phyloP scores from a whole-genome alignment of 495 filamentous ascomycete species.

The Penicillium subrubescens region DNA sequence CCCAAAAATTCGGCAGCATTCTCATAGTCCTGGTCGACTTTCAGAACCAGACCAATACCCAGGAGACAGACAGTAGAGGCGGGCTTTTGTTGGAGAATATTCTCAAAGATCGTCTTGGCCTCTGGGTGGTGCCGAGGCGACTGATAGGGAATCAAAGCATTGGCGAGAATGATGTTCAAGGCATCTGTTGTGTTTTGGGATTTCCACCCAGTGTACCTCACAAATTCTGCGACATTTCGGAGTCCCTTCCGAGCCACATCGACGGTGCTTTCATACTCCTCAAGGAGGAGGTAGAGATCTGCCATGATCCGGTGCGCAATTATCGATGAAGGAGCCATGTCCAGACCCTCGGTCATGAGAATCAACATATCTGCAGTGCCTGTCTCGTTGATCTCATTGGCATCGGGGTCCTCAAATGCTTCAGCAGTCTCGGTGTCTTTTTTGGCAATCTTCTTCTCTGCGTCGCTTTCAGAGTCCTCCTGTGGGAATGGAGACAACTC shows the following conservation, averaged over 20 bases:
- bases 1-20: constrained; percentile 77
- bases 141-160: constrained; percentile 82
- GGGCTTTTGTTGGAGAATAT: constrained; percentile 70
- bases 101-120: constrained; percentile 79
- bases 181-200: constrained; percentile 71
- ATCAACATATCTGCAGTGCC: constrained; percentile 73
- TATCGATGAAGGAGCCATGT: constrained; percentile 67
- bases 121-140: constrained; percentile 86
- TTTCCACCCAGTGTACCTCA: constrained; percentile 62
- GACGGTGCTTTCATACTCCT: constrained; percentile 85
- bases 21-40: constrained; percentile 85
- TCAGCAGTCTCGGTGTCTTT: constrained; percentile 29
- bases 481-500: constrained; percentile 79
- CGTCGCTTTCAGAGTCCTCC: constrained; percentile 36
- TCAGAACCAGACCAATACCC: constrained; percentile 85
- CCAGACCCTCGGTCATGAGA: constrained; percentile 81
- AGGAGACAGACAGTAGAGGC: constrained; percentile 79
- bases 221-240: constrained; percentile 58
- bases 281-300: constrained; percentile 80
- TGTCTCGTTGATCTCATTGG: constrained; percentile 26
- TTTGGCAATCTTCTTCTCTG: constrained; percentile 6
- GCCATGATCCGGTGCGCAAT: constrained; percentile 83
- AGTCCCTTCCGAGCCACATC: constrained; percentile 75
- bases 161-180: constrained; percentile 74
- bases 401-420: constrained; percentile 20